phyloP scores from a whole-genome alignment of 2,329 filamentous ascomycete species.

The Paradendryphiella salina region DNA sequence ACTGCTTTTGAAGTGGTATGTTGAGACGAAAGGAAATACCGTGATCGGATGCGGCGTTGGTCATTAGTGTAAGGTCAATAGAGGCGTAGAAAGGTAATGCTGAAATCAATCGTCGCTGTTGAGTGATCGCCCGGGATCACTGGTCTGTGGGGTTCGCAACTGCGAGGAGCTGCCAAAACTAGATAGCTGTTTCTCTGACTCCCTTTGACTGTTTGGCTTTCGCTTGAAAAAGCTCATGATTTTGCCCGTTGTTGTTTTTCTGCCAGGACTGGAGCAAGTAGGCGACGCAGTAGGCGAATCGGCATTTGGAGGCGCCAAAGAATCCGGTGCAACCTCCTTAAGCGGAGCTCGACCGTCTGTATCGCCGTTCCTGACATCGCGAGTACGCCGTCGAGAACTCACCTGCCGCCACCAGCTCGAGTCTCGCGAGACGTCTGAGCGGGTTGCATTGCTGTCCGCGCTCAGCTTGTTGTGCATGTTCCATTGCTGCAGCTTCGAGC shows the following conservation, averaged over 20 bases:
- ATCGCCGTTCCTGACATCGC: slow-evolving; percentile 39
- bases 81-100: slow-evolving; percentile 7
- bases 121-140: slow-evolving; percentile 41
- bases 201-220: slow-evolving; percentile 34
- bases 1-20: slow-evolving; percentile 27
- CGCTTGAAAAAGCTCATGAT: slow-evolving; percentile 45
- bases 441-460: slow-evolving; percentile 35
- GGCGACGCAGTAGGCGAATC: slow-evolving; percentile 30
- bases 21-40: slow-evolving; percentile 23
- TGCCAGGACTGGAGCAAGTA: slow-evolving; percentile 30
- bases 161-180: slow-evolving; percentile 44
- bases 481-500: slow-evolving; percentile 40
- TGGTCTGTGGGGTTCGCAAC: slow-evolving; percentile 40
- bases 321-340: slow-evolving; percentile 29
- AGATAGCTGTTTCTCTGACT: slow-evolving; percentile 42
- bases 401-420: slow-evolving; percentile 44
- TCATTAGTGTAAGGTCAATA: slow-evolving; percentile 19
- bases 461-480: slow-evolving; percentile 44
- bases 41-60: slow-evolving; percentile 24
- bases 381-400: slow-evolving; percentile 34
- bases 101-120: slow-evolving; percentile 42
- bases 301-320: slow-evolving; percentile 29
- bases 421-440: slow-evolving; percentile 39
- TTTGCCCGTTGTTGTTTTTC: slow-evolving; percentile 38
- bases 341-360: slow-evolving; percentile 27